Conservation (phyloP, 768 basidiomycete species). For the Phlebiopsis flavidoalba region DNA sequence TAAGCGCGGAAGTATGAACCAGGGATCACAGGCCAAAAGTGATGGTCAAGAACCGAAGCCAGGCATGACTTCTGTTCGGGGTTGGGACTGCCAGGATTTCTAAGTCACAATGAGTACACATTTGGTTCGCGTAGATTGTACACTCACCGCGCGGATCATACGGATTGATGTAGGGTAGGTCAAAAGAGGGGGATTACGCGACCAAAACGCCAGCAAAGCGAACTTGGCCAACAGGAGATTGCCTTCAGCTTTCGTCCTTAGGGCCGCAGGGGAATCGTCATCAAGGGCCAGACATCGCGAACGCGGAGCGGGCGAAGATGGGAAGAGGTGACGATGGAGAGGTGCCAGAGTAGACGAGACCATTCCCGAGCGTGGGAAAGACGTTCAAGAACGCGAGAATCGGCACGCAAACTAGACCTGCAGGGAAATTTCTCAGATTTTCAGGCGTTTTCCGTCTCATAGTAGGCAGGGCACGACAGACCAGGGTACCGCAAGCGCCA, state of each 20-base stretch:
- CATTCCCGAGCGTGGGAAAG: neutral
- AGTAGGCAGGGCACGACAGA: neutral
- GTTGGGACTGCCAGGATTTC: constrained; percentile 14
- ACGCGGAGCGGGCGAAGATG: constrained; percentile 21
- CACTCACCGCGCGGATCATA: constrained; percentile 1
- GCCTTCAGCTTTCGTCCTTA: constrained; percentile 27
- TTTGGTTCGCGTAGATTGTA: neutral
- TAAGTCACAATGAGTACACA: neutral
- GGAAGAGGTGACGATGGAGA: constrained; percentile 8
- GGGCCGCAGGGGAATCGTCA: constrained; percentile 29
- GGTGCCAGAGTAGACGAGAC: constrained; percentile 1
- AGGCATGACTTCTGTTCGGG: constrained; percentile 22
- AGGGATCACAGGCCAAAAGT: constrained; percentile 48
- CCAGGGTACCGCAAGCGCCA: neutral
- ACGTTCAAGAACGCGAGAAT: neutral
- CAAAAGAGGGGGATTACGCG: constrained; percentile 15
- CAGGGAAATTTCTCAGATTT: neutral
- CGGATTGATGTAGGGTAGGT: constrained; percentile 10
- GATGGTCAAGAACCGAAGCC: constrained; percentile 31
- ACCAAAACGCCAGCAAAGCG: constrained; percentile 25
- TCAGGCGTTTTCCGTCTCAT: neutral
- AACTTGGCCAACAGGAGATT: constrained; percentile 31
- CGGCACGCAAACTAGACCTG: constrained; percentile 6
- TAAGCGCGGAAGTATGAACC: constrained; percentile 38
- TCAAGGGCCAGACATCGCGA: constrained; percentile 32